These are phyloP conservation scores for Suillus discolor DNA, from an alignment of 768 basidiomycete species.

Conservation along the genomic window DNA sequence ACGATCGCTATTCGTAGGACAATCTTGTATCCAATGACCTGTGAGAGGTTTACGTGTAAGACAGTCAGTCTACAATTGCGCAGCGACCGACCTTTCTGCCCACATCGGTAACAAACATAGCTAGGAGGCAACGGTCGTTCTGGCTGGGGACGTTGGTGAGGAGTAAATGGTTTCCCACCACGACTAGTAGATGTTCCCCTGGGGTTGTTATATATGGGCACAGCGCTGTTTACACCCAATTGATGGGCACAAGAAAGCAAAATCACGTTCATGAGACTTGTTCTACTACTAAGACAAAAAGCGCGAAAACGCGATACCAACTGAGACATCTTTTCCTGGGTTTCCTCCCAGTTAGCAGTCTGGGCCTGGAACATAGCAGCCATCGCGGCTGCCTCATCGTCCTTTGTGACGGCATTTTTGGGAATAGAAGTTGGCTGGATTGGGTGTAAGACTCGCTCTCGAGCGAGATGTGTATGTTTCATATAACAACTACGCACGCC, in stretches of 20 bases:
- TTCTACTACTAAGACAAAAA: slow-evolving; percentile 68
- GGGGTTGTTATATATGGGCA: slow-evolving; percentile 64
- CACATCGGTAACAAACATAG: slow-evolving; percentile 98
- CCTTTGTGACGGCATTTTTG: slow-evolving; percentile 49
- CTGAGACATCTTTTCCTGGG: slow-evolving; percentile 99
- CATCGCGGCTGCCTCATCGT: slow-evolving; percentile 93
- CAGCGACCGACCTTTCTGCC: slow-evolving; percentile 80
- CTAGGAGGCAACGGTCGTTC: slow-evolving; percentile 88
- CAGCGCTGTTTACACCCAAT: slow-evolving; percentile 52
- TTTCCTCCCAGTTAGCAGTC: slow-evolving; percentile 95
- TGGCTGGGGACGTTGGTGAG: slow-evolving; percentile 55
- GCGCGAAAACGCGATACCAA: slow-evolving; percentile 71
- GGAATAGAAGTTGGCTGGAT: slow-evolving; percentile 41
- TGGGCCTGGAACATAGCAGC: slow-evolving; percentile 98
- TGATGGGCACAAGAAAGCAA: slow-evolving; percentile 36
- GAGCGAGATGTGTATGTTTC: slow-evolving; percentile 21
- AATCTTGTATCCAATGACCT: slow-evolving; percentile 99
- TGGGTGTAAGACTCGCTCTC: slow-evolving; percentile 28
- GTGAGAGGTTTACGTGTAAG: slow-evolving; percentile 15
- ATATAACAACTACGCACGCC: slow-evolving; percentile 37
- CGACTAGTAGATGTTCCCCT: slow-evolving; percentile 67
- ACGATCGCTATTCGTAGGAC: slow-evolving; percentile 95
- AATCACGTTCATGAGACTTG: slow-evolving; percentile 71
- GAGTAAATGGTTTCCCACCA: slow-evolving; percentile 51
- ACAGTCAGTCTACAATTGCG: background rate